A percentile compares a stretch with the other conserved stretches of the same genome.
Evolutionary conservation across 371 early-diverging fungal genomes (phyloP).

Genomic region (Cokeromyces recurvatus): DNA sequence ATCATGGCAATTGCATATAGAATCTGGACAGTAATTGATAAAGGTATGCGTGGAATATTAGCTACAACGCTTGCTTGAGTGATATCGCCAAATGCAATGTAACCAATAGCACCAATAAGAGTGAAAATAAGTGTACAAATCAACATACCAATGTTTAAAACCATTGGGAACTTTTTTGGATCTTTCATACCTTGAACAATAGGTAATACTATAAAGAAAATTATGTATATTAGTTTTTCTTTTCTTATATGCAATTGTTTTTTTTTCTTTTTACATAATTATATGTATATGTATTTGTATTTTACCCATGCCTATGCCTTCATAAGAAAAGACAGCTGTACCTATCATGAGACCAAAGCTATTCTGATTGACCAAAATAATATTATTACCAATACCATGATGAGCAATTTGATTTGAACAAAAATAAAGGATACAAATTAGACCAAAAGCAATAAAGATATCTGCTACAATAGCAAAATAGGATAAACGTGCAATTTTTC

Average conservation of each 20-base stretch:
- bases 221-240: too few species aligned
- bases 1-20: conserved; percentile 77
- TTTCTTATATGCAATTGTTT: too few species aligned
- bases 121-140: conserved; percentile 60
- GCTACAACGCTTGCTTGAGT: conserved; percentile 68
- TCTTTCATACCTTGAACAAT: conserved; percentile 60
- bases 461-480: conserved; percentile 73
- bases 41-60: conserved; percentile 51
- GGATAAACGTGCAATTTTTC: conserved; percentile 72
- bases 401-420: conserved; percentile 51
- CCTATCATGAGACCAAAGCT: conserved; percentile 75
- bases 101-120: conserved; percentile 67
- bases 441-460: conserved; percentile 72
- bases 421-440: conserved; percentile 67
- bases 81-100: conserved; percentile 66
- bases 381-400: conserved; percentile 50
- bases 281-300: too few species aligned
- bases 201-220: conserved; percentile 31
- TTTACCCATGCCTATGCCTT: conserved; percentile 60
- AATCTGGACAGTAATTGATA: conserved; percentile 58
- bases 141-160: conserved; percentile 56
- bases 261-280: too few species aligned
- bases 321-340: conserved; percentile 84
- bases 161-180: conserved; percentile 56
- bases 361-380: conserved; percentile 39